Conservation (phyloP, 2,329 filamentous ascomycete genomes). For the Penicillium verrucosum region DNA sequence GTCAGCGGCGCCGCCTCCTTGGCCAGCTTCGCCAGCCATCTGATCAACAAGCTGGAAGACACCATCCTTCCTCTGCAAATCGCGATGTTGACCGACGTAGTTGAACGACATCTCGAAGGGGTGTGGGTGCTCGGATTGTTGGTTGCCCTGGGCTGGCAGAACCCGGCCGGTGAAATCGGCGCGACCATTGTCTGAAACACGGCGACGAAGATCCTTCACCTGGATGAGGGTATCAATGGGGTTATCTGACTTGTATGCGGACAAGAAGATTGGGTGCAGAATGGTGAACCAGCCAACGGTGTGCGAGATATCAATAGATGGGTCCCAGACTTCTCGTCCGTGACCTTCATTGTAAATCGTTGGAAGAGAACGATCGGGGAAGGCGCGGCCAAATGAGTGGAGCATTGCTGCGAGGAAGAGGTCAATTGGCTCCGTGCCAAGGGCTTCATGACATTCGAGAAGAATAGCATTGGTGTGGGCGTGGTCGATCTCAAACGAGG, state of each 20-base stretch:
- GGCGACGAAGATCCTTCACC: constrained; percentile 41
- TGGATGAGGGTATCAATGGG: constrained; percentile 33
- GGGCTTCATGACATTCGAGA: constrained; percentile 31
- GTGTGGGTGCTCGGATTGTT: constrained; percentile 36
- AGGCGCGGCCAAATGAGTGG: constrained; percentile 45
- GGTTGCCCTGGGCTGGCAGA: constrained; percentile 29
- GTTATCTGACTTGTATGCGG: constrained; percentile 23
- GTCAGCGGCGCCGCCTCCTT: constrained; percentile 46
- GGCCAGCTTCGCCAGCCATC: constrained; percentile 47
- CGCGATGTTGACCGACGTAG: constrained; percentile 41
- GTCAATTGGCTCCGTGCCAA: constrained; percentile 38
- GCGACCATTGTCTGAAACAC: constrained; percentile 38
- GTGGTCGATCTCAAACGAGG: constrained; percentile 33
- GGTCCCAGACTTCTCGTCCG: constrained; percentile 47
- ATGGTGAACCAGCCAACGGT: constrained; percentile 54
- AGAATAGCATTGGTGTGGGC: constrained; percentile 29
- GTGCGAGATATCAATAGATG: constrained; percentile 47
- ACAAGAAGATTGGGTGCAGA: constrained; percentile 44
- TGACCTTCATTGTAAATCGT: constrained; percentile 51
- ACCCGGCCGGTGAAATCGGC: constrained; percentile 38
- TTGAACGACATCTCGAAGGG: constrained; percentile 47
- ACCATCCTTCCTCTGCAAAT: constrained; percentile 46
- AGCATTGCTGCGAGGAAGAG: constrained; percentile 39
- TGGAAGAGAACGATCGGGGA: constrained; percentile 40
- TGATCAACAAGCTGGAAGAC: constrained; percentile 45